phyloP scores from a whole-genome alignment of 2,329 filamentous ascomycete genomes.

The Paraconiothyrium sp. region DNA sequence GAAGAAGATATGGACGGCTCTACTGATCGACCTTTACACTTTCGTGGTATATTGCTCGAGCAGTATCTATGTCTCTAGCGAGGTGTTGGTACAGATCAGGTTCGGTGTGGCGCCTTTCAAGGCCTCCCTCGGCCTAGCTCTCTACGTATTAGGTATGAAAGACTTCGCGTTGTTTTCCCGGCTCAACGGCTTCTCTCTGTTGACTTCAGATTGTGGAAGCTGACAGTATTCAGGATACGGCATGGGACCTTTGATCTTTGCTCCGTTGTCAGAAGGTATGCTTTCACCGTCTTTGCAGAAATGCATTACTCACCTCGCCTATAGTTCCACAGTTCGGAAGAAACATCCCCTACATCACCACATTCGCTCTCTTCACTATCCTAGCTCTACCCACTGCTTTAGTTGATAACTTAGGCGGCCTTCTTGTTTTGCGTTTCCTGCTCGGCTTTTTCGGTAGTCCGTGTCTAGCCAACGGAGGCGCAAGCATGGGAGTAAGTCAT shows the following conservation, averaged over 20 bases:
- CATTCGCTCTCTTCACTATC: conserved; percentile 60
- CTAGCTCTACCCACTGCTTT: conserved; percentile 59
- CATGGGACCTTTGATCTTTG: conserved; percentile 46
- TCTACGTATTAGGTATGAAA: conserved; percentile 57
- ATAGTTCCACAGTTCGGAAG: conserved; percentile 58
- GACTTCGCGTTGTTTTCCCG: too few species aligned
- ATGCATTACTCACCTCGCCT: background rate
- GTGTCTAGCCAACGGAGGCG: conserved; percentile 67
- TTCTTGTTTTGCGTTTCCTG: conserved; percentile 63
- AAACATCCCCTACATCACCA: conserved; percentile 60
- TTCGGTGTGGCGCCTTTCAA: conserved; percentile 59
- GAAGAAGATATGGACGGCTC: conserved; percentile 57
- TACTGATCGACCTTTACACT: conserved; percentile 60
- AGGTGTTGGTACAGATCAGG: conserved; percentile 48
- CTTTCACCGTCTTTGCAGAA: conserved; percentile 55
- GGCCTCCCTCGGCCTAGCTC: conserved; percentile 59
- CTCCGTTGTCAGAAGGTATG: conserved; percentile 55
- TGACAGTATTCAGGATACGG: conserved; percentile 36
- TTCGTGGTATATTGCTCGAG: conserved; percentile 63
- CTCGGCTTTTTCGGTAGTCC: conserved; percentile 66
- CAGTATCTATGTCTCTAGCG: conserved; percentile 61
- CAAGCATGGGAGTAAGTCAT: conserved; percentile 48
- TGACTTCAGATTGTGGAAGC: background rate
- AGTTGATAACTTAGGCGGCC: conserved; percentile 62
- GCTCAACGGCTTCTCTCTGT: background rate